These are phyloP conservation scores for Wallacemonas sp. DNA, from an alignment of 208 protist species.

Conservation along the genomic window DNA sequence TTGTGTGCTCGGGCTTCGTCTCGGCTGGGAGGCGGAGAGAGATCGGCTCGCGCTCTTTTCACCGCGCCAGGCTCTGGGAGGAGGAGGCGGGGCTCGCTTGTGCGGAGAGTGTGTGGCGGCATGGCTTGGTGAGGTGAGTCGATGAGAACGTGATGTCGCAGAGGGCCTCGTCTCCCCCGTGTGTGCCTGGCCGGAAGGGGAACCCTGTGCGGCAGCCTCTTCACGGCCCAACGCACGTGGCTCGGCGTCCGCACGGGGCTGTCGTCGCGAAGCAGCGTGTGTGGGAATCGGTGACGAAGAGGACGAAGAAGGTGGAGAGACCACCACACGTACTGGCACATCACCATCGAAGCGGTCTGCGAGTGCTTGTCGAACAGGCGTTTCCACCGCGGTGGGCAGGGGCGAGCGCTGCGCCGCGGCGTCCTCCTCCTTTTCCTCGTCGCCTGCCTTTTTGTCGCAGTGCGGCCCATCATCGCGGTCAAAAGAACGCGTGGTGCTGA, in stretches of 20 bases:
- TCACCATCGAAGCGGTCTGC: too few relatives aligned
- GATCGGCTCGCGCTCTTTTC: not conserved
- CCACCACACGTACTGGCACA: too few relatives aligned
- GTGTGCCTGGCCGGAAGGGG: too few relatives aligned
- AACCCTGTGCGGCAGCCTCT: too few relatives aligned
- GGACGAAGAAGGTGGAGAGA: too few relatives aligned
- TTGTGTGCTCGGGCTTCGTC: not conserved
- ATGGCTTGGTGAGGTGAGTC: not conserved
- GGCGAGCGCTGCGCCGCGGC: not conserved
- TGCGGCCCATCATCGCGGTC: too few relatives aligned
- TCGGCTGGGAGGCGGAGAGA: not conserved
- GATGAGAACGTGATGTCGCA: not conserved
- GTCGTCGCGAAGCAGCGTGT: too few relatives aligned
- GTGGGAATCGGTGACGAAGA: too few relatives aligned
- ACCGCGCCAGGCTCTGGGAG: not conserved
- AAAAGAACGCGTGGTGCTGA: constrained; percentile 7
- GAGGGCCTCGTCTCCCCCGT: not conserved
- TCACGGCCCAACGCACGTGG: too few relatives aligned
- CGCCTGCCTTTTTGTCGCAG: too few relatives aligned
- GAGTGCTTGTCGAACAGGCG: too few relatives aligned
- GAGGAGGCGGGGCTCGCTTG: not conserved
- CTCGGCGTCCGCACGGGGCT: too few relatives aligned
- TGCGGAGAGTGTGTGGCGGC: constrained; percentile 8
- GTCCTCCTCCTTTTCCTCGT: not conserved
- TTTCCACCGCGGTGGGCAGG: not conserved